Base-by-base conservation (phyloP, 108 stramenopile genomes). In the Nitzschia sp. region DNA sequence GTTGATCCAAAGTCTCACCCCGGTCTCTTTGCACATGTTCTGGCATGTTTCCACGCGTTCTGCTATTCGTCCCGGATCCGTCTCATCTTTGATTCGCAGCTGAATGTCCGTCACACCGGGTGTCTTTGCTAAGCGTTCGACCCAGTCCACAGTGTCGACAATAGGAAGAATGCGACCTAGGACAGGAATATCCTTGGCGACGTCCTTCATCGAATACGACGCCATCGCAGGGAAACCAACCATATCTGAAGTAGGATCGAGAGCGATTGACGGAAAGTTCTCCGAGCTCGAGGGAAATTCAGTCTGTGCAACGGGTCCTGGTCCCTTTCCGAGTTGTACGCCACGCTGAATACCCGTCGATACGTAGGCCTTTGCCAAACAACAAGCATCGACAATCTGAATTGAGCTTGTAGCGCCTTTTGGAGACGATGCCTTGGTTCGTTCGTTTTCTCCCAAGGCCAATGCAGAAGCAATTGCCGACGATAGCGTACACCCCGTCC, bases 1-100 rank as follows among this genome's bases (percentile, higher is more conserved):
- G 74, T 97, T 97, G 30, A 97, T 88, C 97, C 97, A 97, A 26
- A 97, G 77, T 25, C 94, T 82, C 25, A 88, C 86, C 4, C 79
- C 81, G 26, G 57, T 72, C 2, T 74, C 63, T 49, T 73, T 47
- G 74, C 96, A 95, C 19, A 82, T 35, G 13, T 64, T 49, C 70
- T 88, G 85, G 28, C 83, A 84, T 24, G 60, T 23, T 71, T 82
- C 31, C 47, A 89, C 84, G 25, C 75, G 71, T 33, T 79, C 70
- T 4, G 74, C 48, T 17, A 90, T 83, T 70, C 59, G 68, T 19
- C 59, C 70, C 21, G 76, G 72, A 48, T 91, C 89, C 8, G 67
- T 72, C 26, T 78, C 79, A 66, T 85, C 86, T 66, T 95, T 95
- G 76, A 95, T 79, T 46, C 93, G 75, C 33, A 95, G 60, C 73